Evolutionary conservation across 495 filamentous ascomycete species (phyloP), one percentile per base, ranked within the genome.

Genomic region (Penicillium robsamsonii): DNA sequence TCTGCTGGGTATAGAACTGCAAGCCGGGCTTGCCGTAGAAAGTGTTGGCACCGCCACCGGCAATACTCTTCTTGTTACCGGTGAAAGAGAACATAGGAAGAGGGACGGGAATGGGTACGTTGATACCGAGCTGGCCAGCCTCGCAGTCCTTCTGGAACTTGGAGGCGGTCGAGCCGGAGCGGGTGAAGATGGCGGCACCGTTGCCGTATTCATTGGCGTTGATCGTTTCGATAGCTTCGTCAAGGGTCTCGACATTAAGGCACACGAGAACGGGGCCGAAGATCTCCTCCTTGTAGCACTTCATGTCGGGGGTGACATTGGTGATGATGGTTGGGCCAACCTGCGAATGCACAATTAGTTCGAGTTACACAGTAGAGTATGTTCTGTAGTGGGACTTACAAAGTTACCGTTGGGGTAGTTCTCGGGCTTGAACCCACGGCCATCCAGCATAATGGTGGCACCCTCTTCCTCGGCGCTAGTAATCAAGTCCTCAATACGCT

Each of bases 391-490:
- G 12, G 33, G 31, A 70, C 80, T 74, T 68, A 96, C 81, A 82
- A 90, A 98, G 79, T 97, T 97, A 60, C 94, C 94, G 69, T 96
- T 89, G 56, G 94, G 92, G 75, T 98, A 97, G 69, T 96, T 96
- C 63, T 80, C 80, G 0, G 91, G 91, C 73, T 88, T 92, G 77
- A 82, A 89, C 49, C 90, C 91, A 45, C 95, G 82, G 43, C 94
- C 94, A 64, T 99, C 94, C n/a, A 99, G 75, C 10, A 97, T 79
- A 54, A 99, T 92, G 8, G 87, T 96, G 15, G 94, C 94, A 62
- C 95, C 94, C 72, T 99, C 94, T 57, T 87, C 79, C 72, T 97
- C 91, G 43, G 93, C 94, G 50, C 83, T 89, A 41, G 88, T 85
- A 66, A 99, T 97, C 43, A 99, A 72, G 17, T 78, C 78, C 73